A percentile compares a stretch with the other conserved stretches of the same genome.
Conservation (phyloP, 2,329 filamentous ascomycete species). For the Exophiala spinifera region DNA sequence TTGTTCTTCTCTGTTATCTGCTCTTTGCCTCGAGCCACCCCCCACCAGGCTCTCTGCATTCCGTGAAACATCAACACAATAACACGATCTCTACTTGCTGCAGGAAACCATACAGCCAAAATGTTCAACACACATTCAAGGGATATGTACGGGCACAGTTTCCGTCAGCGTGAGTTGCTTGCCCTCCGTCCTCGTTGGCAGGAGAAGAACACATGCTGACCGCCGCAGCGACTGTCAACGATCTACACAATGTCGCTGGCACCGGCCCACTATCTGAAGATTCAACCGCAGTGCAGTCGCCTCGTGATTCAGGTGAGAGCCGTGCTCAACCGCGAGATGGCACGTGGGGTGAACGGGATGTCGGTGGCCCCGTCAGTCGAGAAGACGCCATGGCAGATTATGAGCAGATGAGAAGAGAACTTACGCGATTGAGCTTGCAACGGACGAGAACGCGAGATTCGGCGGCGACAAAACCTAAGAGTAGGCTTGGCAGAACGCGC, state of each 20-base stretch:
- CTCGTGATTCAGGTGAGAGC: constrained; percentile 6
- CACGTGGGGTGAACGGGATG: constrained; percentile 62
- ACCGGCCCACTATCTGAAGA: constrained; percentile 10
- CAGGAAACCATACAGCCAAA: background rate
- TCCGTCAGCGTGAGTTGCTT: constrained; percentile 13
- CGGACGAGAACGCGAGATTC: constrained; percentile 31
- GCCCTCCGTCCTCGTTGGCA: background rate
- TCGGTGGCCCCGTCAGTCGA: constrained; percentile 53
- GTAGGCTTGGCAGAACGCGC: constrained; percentile 31
- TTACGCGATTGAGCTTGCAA: constrained; percentile 52
- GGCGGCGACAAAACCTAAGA: constrained; percentile 29
- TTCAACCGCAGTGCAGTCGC: constrained; percentile 12
- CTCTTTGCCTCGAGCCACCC: too few species aligned
- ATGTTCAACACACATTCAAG: constrained; percentile 21
- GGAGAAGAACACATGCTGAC: background rate
- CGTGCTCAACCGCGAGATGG: constrained; percentile 34
- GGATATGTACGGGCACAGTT: constrained; percentile 19
- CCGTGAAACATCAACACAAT: too few species aligned
- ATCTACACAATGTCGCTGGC: constrained; percentile 18
- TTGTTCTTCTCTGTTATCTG: too few species aligned
- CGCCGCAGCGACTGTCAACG: constrained; percentile 1
- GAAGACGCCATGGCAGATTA: constrained; percentile 58
- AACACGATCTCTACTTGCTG: too few species aligned
- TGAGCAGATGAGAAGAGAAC: constrained; percentile 54
- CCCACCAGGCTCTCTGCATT: too few species aligned